Base-by-base conservation (phyloP, 305 asterid genomes). In the Fraxinus baroniana region DNA sequence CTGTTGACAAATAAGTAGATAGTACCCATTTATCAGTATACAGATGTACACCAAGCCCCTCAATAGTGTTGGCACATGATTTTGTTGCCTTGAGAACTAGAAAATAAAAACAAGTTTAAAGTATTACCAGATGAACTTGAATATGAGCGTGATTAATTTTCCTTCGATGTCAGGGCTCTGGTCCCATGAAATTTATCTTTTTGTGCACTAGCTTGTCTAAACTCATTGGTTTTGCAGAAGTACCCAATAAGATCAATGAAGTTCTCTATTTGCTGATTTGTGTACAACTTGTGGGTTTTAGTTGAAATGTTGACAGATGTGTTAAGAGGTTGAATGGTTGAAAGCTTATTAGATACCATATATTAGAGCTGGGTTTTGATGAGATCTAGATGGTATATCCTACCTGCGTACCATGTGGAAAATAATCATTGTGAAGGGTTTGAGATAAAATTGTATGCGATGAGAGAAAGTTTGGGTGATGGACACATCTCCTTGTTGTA, bases 201-300 rank as follows among this genome's bases (percentile, higher is more conserved):
- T 55, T 46, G 22, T 46, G 39, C 64, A 55, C 79, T 18, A 20
- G 22, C 62, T 70, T 46, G 33, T 24, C 33, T 46, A 36, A n/a
- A 55, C 7, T 55, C 22, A 55, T 17, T 55, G 64, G 1, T 12
- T 12, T 72, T 17, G 60, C 41, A 22, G 37, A 37, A 37, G 52
- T 62, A 41, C 60, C 35, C 78, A 32, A 44, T 78, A 33, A 24
- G 24, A 18, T 9, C 3, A 12, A 90, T 87, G 97, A 74, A 17
- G 24, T 72, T 9, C 36, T 73, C 17, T 20, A 32, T 70, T 18
- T 74, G 33, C 37, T 77, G 52, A 81, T 60, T 36, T 9, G 9
- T 44, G 18, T 39, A 39, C 44, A 95, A 70, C 98, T 72, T 80
- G 44, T 70, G 24, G 75, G 17, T 44, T 77, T 41, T 12, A 62